Evolutionary conservation across 1,284 basidiomycete species (phyloP).

Genomic region (Apiotrichum sp.): DNA sequence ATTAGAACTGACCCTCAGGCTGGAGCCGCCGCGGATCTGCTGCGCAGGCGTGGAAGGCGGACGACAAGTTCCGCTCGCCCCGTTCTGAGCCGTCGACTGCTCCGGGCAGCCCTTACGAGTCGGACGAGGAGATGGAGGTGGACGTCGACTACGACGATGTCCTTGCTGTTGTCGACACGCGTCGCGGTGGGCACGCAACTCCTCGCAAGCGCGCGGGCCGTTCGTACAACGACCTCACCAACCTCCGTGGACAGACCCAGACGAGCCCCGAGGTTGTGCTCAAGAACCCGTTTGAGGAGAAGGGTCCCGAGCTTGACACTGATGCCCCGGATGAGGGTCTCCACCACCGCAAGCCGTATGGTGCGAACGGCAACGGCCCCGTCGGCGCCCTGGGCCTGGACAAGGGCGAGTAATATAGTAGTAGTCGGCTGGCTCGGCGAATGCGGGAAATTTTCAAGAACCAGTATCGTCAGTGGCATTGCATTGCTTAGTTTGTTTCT

Average conservation of each 20-base stretch:
- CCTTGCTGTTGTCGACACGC: constrained; percentile 41
- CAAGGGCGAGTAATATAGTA: constrained; percentile 9
- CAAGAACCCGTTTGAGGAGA: neutral
- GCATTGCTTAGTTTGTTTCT: too few species aligned
- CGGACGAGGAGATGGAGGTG: constrained; percentile 45
- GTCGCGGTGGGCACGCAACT: constrained; percentile 19
- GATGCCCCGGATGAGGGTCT: constrained; percentile 8
- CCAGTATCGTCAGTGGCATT: too few species aligned
- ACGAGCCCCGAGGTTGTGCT: neutral
- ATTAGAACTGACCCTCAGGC: constrained; percentile 12
- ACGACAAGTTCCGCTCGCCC: constrained; percentile 27
- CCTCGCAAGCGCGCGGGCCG: constrained; percentile 28
- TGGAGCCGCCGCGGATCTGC: constrained; percentile 41
- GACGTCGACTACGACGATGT: constrained; percentile 52
- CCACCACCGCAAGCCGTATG: constrained; percentile 12
- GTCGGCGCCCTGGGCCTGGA: constrained; percentile 14
- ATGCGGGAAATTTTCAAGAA: neutral
- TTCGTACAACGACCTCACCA: constrained; percentile 29
- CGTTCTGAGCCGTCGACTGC: constrained; percentile 31
- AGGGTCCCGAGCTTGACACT: neutral
- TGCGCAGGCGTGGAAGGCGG: constrained; percentile 39
- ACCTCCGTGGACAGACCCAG: constrained; percentile 1
- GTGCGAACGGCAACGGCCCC: neutral
- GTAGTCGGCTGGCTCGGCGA: neutral
- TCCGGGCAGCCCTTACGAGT: constrained; percentile 41